Base-by-base conservation (phyloP, 352 stramenopile species). In the Phytophthora sojae region DNA sequence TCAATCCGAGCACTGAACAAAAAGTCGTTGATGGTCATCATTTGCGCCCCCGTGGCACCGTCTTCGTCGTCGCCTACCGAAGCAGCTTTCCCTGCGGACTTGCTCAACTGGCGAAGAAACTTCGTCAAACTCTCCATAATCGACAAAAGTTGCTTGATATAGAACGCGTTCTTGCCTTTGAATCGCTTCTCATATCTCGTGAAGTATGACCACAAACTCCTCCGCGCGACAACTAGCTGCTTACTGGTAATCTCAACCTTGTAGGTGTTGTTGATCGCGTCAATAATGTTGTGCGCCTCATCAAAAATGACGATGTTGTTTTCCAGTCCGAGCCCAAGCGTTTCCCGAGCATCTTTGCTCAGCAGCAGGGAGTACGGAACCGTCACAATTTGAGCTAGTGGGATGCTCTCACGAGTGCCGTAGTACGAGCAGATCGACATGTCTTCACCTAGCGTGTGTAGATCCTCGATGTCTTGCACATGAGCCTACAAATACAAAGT, bases 201-300 rank as follows among this genome's bases (percentile, higher is more conserved):
- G 26, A 93, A 95, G 66, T 96, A 96, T 1, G 83, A 77, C 90
- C 90, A 96, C n/a, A 96, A 64, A 25, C 80, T 91, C 30, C 90
- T 77, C 32, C 88, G 76, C 7, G 85, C 82, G 21, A 93, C 76
- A 1, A 95, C 85, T 6, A 94, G 64, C 57, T 95, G 79, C 53
- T 94, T 95, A 66, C 77, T 94, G 21, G 79, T 84, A 9, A 95
- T 83, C 35, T 86, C 66, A 12, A 95, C 86, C 45, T 90, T 94
- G 75, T 98, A 95, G 7, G 91, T 96, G 63, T 85, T 89, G 69
- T 97, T 98, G 61, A 99, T 91, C 11, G 97, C 93, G 67, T 99
- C 97, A 7, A 99, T 87, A 45, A 99, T 91, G 76, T 99, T 99
- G 80, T 99, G 98, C 15, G 98, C 98, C 77, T 99, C 98, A 76